A percentile compares a stretch with the other conserved stretches of the same genome.
Evolutionary conservation across 202 grass and related monocot species (phyloP).

Genomic region (Setaria viridis): DNA sequence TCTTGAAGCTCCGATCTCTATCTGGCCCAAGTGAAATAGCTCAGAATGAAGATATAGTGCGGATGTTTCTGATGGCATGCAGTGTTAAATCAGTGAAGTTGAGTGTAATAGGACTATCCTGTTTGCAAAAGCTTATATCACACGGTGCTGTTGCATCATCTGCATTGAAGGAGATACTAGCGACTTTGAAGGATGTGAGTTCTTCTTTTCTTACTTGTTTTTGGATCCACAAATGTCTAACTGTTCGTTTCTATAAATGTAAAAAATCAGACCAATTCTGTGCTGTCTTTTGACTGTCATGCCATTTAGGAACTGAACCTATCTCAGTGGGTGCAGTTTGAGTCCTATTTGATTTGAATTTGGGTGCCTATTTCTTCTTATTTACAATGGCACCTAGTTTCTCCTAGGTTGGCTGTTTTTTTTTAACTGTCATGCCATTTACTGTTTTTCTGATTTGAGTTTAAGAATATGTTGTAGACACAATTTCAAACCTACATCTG

Average conservation of each 20-base stretch:
- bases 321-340: not conserved
- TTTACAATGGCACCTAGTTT: not conserved
- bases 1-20: slow-evolving; percentile 85
- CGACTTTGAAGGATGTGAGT: slow-evolving; percentile 93
- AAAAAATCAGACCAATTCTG: slow-evolving; percentile 22
- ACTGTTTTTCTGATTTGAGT: slow-evolving; percentile 26
- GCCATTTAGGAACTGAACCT: slow-evolving; percentile 7
- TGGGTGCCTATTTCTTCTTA: not conserved
- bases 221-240: slow-evolving; percentile 16
- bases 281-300: slow-evolving; percentile 3
- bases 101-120: slow-evolving; percentile 95
- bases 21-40: slow-evolving; percentile 87
- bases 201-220: slow-evolving; percentile 44
- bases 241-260: slow-evolving; percentile 24
- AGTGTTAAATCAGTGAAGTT: slow-evolving; percentile 91
- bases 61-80: slow-evolving; percentile 97
- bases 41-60: slow-evolving; percentile 86
- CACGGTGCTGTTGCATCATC: slow-evolving; percentile 84
- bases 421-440: not conserved
- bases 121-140: slow-evolving; percentile 99
- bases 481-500: not conserved
- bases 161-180: slow-evolving; percentile 88
- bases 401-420: not conserved
- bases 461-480: slow-evolving; percentile 8
- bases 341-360: not conserved